Evolutionary conservation across 441 rosid species (phyloP).

Genomic region (Hura crepitans): DNA sequence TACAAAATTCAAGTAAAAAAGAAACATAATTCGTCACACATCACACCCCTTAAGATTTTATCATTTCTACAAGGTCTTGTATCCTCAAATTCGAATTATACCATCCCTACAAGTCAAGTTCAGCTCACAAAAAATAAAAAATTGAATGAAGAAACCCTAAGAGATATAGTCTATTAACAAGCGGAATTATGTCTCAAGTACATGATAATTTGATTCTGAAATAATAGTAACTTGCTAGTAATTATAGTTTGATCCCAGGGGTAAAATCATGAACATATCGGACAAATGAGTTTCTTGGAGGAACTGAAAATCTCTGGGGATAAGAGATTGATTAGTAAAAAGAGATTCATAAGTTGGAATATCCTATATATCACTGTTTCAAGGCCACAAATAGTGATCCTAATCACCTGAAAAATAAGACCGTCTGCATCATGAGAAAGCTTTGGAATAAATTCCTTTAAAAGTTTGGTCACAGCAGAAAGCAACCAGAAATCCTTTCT

Average conservation of each 20-base stretch:
- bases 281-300: neutral
- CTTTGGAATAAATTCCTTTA: slow-evolving; percentile 88
- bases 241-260: neutral
- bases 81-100: neutral
- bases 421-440: slow-evolving; percentile 99
- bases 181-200: neutral
- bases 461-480: slow-evolving; percentile 74
- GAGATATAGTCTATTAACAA: neutral
- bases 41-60: neutral
- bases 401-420: slow-evolving; percentile 88
- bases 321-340: neutral
- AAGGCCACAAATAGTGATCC: slow-evolving; percentile 2
- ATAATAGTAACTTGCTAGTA: neutral
- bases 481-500: slow-evolving; percentile 99
- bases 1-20: neutral
- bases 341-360: neutral
- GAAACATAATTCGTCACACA: neutral
- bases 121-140: neutral
- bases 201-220: neutral
- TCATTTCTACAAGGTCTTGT: neutral
- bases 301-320: neutral
- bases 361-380: neutral
- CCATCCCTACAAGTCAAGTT: neutral
- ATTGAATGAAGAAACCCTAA: neutral
- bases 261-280: neutral